These are phyloP conservation scores for Fusarium anguioides DNA, from an alignment of 2,329 filamentous ascomycete genomes.

Conservation along the genomic window DNA sequence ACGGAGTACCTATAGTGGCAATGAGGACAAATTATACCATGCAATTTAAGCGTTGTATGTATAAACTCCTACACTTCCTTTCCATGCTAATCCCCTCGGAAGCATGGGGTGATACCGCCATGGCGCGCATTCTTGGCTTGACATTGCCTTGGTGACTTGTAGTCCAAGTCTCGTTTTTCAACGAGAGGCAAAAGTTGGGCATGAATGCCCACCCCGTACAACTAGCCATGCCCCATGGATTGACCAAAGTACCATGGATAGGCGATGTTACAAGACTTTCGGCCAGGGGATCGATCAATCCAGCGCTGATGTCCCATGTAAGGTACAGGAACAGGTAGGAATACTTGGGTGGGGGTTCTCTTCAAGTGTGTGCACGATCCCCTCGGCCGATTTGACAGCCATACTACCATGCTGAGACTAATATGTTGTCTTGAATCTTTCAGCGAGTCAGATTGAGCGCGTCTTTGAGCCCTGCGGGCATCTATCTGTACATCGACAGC, in stretches of 20 bases:
- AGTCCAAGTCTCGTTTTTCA: conserved; percentile 16
- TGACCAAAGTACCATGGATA: conserved; percentile 31
- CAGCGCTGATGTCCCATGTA: conserved; percentile 4
- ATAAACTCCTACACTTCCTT: not conserved
- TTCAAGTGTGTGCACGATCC: conserved; percentile 28
- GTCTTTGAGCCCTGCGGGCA: conserved; percentile 38
- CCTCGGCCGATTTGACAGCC: conserved; percentile 39
- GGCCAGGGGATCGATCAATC: conserved; percentile 8
- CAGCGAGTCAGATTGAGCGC: conserved; percentile 45
- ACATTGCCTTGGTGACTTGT: conserved; percentile 10
- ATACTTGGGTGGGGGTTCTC: conserved; percentile 9
- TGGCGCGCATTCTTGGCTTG: conserved; percentile 8
- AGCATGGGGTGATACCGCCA: not conserved
- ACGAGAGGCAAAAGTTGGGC: conserved; percentile 39
- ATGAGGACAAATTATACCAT: not conserved
- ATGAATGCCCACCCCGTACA: conserved; percentile 26
- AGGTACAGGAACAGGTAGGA: conserved; percentile 18
- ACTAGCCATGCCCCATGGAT: conserved; percentile 16
- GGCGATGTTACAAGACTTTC: conserved; percentile 32
- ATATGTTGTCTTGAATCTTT: conserved; percentile 26
- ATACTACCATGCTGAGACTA: conserved; percentile 22
- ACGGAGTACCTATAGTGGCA: not conserved
- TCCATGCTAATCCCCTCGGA: not conserved
- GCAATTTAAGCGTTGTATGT: not conserved
- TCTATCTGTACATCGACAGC: conserved; percentile 8